Base-by-base conservation (phyloP, 2,329 filamentous ascomycete species). In the Cladosporium sp. region DNA sequence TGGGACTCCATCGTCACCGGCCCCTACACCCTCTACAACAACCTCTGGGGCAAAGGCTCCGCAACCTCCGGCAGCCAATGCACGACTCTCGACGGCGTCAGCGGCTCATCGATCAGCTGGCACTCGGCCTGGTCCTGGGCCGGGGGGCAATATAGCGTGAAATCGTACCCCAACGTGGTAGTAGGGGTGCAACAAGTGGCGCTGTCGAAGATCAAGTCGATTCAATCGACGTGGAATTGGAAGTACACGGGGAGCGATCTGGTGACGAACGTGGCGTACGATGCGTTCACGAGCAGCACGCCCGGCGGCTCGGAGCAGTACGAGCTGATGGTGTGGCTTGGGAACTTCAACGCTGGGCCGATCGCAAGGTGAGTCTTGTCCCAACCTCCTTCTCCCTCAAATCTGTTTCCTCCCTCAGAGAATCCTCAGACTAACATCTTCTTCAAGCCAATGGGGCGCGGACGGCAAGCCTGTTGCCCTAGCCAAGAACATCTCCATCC, bases 241-340 rank as follows among this genome's bases (percentile, higher is more conserved):
- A 68, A 59, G 37, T 84, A 85, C 71, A 75, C 75, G 28, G 79
- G 77, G 59, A 73, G 69, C 51, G 61, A 61, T 57, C 68, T 85
- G 50, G 73, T 82, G 37, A 81, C 82, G 52, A 78, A 87, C 64
- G 83, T 87, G 15, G 75, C 83, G 15, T 87, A 84, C 65, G 83
- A 86, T 67, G 70, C 86, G 51, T 87, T 87, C 72, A 83, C 83
- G 15, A 73, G 74, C 5, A 75, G 78, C 40, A 74, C 74, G 15
- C 75, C 80, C 1, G 71, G 71, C 32, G 76, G 74, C 37, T 67
- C 63, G 47, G 67, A 76, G 15, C 74, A 82, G 64, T 86, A 83
- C 66, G 85, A 87, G 71, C 75, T 87, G 64, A 88, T 88, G 84
- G 78, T 88, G 62, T 88, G 85, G 84, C 51, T 86, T 44, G 79